Conservation (phyloP, 1,284 basidiomycete genomes). For the Sporisorium scitamineum region DNA sequence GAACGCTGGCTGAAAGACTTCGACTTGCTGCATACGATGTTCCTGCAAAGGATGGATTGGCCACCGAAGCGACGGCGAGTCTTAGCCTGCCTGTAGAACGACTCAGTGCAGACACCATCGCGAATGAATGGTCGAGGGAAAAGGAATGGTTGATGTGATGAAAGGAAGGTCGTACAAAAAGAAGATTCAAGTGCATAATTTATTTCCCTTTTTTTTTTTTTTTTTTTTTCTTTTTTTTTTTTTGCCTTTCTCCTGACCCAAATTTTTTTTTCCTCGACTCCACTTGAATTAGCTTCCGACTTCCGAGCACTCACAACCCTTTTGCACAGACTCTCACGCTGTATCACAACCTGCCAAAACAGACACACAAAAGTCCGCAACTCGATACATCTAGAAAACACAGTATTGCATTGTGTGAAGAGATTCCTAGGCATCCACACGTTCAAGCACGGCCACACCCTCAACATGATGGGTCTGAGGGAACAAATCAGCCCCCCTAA, state of each 20-base stretch:
- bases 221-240: slow-evolving; percentile 12
- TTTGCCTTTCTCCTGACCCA: slow-evolving; percentile 10
- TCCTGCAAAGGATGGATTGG: background rate
- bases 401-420: background rate
- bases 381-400: no score
- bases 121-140: background rate
- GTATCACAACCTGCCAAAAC: background rate
- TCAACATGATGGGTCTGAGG: slow-evolving; percentile 69
- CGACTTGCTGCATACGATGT: slow-evolving; percentile 7
- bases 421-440: slow-evolving; percentile 8
- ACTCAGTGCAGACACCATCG: slow-evolving; percentile 18
- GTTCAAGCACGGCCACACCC: slow-evolving; percentile 62
- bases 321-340: background rate
- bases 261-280: slow-evolving; percentile 17
- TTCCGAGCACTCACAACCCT: slow-evolving; percentile 6
- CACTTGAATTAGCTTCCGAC: slow-evolving; percentile 11
- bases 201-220: slow-evolving; percentile 12
- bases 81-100: slow-evolving; percentile 14
- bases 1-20: slow-evolving; percentile 20
- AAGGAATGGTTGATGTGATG: background rate
- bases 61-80: background rate
- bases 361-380: background rate
- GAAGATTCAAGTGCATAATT: no score
- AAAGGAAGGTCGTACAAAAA: background rate
- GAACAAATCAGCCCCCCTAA: slow-evolving; percentile 67